These are phyloP conservation scores for Prunus dulcis DNA, from an alignment of 306 rosid genomes.

Conservation along the genomic window DNA sequence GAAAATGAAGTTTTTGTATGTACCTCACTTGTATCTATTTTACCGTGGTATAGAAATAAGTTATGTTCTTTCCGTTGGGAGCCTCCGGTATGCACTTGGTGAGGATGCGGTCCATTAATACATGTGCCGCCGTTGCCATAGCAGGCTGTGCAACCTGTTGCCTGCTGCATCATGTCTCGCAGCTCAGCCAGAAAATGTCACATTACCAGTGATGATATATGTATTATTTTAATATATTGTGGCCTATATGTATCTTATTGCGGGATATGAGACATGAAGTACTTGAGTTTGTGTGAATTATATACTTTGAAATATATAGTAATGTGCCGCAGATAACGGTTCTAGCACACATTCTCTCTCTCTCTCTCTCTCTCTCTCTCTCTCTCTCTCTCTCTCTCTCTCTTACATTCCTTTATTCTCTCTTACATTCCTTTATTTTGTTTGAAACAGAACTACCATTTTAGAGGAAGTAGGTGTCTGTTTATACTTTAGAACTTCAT, in stretches of 20 bases:
- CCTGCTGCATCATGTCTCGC: conserved; percentile 21
- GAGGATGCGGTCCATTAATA: conserved; percentile 14
- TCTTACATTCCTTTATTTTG: too few relatives aligned
- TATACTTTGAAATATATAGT: background rate
- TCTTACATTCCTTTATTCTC: too few relatives aligned
- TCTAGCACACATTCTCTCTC: background rate
- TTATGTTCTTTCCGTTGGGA: conserved; percentile 23
- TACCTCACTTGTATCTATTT: conserved; percentile 30
- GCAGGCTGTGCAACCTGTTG: conserved; percentile 22
- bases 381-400: background rate
- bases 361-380: background rate
- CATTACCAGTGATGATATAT: conserved; percentile 27
- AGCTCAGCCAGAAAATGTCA: conserved; percentile 21
- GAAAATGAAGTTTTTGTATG: conserved; percentile 30
- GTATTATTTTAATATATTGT: conserved; percentile 6
- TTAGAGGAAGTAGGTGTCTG: too few relatives aligned
- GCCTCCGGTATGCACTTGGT: conserved; percentile 28
- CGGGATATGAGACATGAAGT: conserved; percentile 23
- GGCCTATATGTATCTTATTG: conserved; percentile 9
- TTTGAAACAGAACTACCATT: too few relatives aligned
- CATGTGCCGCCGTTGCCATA: conserved; percentile 23
- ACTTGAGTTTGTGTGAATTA: conserved; percentile 18
- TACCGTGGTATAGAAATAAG: conserved; percentile 28
- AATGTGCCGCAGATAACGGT: background rate
- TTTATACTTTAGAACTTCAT: too few relatives aligned